Conservation (phyloP, 176 grass and related monocot genomes). For the Triticum turgidum region DNA sequence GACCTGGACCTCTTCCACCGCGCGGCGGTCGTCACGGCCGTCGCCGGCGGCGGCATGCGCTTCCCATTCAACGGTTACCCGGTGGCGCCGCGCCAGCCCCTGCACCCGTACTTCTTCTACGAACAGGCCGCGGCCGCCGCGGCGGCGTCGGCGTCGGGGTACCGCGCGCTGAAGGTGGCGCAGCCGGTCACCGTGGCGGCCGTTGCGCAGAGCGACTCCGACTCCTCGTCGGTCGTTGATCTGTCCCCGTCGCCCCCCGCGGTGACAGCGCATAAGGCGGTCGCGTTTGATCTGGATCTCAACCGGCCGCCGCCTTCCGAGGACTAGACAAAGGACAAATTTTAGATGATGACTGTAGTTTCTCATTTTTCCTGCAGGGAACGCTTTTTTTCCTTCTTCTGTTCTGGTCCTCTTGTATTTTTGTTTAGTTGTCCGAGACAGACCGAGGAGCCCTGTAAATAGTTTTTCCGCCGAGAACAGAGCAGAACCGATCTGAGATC, state of each 20-base stretch:
- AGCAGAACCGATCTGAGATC: slow-evolving; percentile 42
- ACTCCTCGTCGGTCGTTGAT: slow-evolving; percentile 64
- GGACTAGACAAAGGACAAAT: slow-evolving; percentile 32
- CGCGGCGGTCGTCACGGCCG: slow-evolving; percentile 7
- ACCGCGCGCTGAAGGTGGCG: slow-evolving; percentile 39
- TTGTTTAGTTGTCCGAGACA: slow-evolving; percentile 20
- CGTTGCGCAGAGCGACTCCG: slow-evolving; percentile 53
- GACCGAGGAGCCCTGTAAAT: slow-evolving; percentile 36
- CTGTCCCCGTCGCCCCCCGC: slow-evolving; percentile 34
- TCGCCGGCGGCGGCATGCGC: slow-evolving; percentile 19
- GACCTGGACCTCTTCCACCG: slow-evolving; percentile 59
- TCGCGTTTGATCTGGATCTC: slow-evolving; percentile 73
- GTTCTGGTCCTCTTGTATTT: slow-evolving; percentile 37
- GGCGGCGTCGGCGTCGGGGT: background rate
- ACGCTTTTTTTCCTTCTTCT: background rate
- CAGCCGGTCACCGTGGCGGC: slow-evolving; percentile 24
- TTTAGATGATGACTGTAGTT: slow-evolving; percentile 36
- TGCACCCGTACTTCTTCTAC: slow-evolving; percentile 59
- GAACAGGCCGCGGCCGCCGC: slow-evolving; percentile 34
- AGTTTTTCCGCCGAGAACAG: slow-evolving; percentile 40
- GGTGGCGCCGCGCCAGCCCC: slow-evolving; percentile 2
- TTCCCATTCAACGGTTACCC: slow-evolving; percentile 61
- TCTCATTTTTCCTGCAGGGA: slow-evolving; percentile 24
- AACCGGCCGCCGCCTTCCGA: slow-evolving; percentile 77
- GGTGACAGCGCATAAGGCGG: slow-evolving; percentile 22